Percentiles rank a stretch among this genome's conserved stretches.
Conservation (phyloP, 116 monocot genomes). For the Thalassia testudinum region DNA sequence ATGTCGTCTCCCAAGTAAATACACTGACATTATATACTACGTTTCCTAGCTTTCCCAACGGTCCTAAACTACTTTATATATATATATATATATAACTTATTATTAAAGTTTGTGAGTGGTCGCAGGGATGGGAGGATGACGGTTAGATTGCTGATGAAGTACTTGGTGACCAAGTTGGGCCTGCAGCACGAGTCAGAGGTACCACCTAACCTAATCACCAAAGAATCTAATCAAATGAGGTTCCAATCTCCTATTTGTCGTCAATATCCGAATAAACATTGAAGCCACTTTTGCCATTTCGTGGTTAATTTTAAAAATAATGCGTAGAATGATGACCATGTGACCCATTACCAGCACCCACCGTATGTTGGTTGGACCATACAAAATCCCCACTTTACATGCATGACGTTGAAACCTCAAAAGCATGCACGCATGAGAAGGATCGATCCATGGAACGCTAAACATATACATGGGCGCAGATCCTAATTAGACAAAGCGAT, state of each 20-base stretch:
- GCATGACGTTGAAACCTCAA: too few relatives aligned
- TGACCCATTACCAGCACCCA: too few relatives aligned
- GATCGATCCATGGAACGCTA: too few relatives aligned
- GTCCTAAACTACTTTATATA: too few relatives aligned
- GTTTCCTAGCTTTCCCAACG: neutral
- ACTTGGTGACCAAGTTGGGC: conserved; percentile 74
- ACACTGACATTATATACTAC: neutral
- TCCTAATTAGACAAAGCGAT: too few relatives aligned
- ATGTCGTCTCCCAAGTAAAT: neutral
- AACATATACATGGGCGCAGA: too few relatives aligned
- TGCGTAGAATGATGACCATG: too few relatives aligned
- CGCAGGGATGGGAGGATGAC: conserved; percentile 81
- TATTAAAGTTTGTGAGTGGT: neutral
- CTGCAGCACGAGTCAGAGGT: conserved; percentile 79
- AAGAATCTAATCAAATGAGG: too few relatives aligned
- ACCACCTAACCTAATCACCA: conserved; percentile 8
- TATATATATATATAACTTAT: neutral
- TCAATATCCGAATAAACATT: neutral
- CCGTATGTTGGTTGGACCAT: too few relatives aligned
- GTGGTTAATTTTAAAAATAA: neutral
- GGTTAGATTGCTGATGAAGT: conserved; percentile 75
- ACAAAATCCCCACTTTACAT: too few relatives aligned
- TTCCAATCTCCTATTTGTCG: neutral
- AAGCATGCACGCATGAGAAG: too few relatives aligned
- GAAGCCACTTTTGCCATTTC: neutral